Base-by-base conservation (phyloP, 306 rosid genomes). In the Boehmeria nivea region DNA sequence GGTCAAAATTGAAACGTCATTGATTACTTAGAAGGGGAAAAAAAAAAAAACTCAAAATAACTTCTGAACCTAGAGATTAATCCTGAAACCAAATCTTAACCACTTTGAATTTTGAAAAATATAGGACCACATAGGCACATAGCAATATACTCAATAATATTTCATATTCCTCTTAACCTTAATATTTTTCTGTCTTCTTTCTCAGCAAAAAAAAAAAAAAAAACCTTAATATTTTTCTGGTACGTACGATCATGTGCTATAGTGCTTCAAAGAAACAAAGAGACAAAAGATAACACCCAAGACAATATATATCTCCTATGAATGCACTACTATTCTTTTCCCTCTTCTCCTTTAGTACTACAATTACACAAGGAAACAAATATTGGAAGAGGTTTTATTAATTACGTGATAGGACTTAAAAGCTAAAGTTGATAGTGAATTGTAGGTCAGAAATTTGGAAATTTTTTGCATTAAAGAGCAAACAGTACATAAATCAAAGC, bases 401-500 rank as follows among this genome's bases (percentile, higher is more conserved):
- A 49, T 49, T 20, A 18, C 27, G 54, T 21, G 19, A 49, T 45
- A 19, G 51, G 51, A 45, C 51, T 45, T 45, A 6, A 45, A 21
- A 24, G n/a, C 54, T 24, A 18, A 45, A 2, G 25, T n/a, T 49
- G 54, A 49, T 21, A 49, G 28, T 49, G n/a, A 49, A 25, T 23
- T 49, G 33, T 12, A 12, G 54, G 54, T 40, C 31, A 24, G 33
- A 49, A 18, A 18, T 3, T 15, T n/a, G 51, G 22, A 17, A 45
- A 2, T n/a, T 45, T 45, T 45, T 6, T 12, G 27, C 15, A 40
- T 49, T 49, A 21, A 21, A 21, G 54, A 12, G 15, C 14, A 48
- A 49, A 49, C 31, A n/a, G n/a, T n/a, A 49, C 54, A 24, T 1
- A 8, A 49, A 49, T 49, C 54, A 24, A 49, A 49, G 33, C 13